Evolutionary conservation across 2,329 filamentous ascomycete species (phyloP).

Genomic region (Monilinia aucupariae): DNA sequence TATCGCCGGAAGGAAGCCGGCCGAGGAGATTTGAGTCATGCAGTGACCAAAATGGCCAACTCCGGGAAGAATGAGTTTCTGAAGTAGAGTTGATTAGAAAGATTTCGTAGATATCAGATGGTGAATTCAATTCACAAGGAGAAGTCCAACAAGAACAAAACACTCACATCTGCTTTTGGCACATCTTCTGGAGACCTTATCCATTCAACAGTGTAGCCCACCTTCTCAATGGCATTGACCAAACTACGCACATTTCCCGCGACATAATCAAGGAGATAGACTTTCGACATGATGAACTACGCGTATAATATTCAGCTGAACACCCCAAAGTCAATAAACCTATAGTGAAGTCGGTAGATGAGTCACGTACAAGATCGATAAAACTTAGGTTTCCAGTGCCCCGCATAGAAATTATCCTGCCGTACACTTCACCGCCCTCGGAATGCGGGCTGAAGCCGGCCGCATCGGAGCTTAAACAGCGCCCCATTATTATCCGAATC

Average conservation of each 20-base stretch:
- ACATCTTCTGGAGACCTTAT: constrained; percentile 80
- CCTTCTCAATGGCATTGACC: constrained; percentile 94
- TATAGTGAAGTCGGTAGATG: not conserved
- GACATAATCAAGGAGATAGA: constrained; percentile 81
- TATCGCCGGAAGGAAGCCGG: constrained; percentile 80
- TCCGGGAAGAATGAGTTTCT: constrained; percentile 92
- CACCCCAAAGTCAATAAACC: not conserved
- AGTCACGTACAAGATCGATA: not conserved
- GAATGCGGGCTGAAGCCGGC: not conserved
- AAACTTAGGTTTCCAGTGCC: not conserved
- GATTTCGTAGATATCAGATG: not conserved
- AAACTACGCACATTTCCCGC: constrained; percentile 94
- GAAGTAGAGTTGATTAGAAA: not conserved
- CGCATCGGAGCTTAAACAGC: not conserved
- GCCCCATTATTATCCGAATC: not conserved
- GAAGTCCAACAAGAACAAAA: not conserved
- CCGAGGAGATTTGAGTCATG: constrained; percentile 72
- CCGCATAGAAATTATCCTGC: constrained; percentile 10
- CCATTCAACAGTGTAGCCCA: constrained; percentile 92
- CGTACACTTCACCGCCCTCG: not conserved
- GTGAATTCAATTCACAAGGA: not conserved
- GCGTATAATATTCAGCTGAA: not conserved
- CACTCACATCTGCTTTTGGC: constrained; percentile 69
- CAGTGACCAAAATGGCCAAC: constrained; percentile 98
- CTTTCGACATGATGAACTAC: constrained; percentile 59